Conservation (phyloP, 2,329 filamentous ascomycete species). For the Alternaria angustiovoidea region DNA sequence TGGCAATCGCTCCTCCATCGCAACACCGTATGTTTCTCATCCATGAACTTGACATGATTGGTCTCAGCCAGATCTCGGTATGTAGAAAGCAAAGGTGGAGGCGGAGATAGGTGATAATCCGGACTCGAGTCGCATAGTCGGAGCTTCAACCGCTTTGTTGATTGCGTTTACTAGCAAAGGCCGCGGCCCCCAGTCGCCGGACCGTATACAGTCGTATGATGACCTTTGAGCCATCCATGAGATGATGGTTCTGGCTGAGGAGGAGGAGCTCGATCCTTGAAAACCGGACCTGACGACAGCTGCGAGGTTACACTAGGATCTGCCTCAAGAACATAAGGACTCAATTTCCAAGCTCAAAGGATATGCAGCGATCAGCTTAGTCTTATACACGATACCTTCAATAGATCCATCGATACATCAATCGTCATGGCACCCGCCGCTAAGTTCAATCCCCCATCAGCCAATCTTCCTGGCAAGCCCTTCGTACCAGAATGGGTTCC, state of each 20-base stretch:
- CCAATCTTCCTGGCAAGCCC: conserved; percentile 19
- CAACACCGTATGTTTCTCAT: neutral
- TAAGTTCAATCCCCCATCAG: conserved; percentile 30
- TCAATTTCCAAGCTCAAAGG: neutral
- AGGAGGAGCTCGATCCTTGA: neutral
- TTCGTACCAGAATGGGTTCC: conserved; percentile 41
- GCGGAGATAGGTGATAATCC: neutral
- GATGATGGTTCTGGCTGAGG: neutral
- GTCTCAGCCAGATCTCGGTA: neutral
- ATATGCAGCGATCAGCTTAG: neutral
- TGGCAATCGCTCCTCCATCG: neutral
- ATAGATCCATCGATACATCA: neutral
- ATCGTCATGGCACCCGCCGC: conserved; percentile 25
- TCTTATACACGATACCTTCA: neutral
- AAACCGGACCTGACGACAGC: neutral
- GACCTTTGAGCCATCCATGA: neutral
- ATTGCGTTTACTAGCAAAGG: neutral
- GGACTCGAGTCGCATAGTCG: neutral
- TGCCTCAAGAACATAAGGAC: neutral
- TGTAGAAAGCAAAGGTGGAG: neutral
- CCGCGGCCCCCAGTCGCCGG: neutral
- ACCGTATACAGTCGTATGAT: neutral
- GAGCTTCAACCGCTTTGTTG: neutral
- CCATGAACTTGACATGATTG: neutral
- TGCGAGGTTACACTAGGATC: neutral